Evolutionary conservation across 148 eudicot species (phyloP).

Genomic region (Rhododendron vialii): DNA sequence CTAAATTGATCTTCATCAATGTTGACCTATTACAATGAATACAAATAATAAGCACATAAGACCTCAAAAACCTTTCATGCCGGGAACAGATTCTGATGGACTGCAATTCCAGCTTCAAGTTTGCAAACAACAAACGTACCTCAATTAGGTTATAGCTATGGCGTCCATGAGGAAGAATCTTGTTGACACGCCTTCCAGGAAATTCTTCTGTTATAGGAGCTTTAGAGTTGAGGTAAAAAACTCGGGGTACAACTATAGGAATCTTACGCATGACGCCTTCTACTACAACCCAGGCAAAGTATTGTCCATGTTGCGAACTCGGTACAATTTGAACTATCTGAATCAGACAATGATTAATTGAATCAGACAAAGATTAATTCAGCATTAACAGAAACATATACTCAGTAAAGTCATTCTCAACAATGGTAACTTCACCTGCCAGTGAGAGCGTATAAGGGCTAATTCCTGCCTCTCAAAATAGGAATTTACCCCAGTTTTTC

Average conservation of each 20-base stretch:
- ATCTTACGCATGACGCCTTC: slow-evolving; percentile 77
- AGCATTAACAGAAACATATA: slow-evolving; percentile 14
- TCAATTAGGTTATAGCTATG: slow-evolving; percentile 74
- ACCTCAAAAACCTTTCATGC: slow-evolving; percentile 1
- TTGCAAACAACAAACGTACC: slow-evolving; percentile 33
- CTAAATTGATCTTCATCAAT: slow-evolving; percentile 77
- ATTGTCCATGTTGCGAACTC: slow-evolving; percentile 60
- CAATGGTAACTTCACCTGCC: slow-evolving; percentile 60
- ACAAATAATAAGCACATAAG: not conserved
- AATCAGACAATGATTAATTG: slow-evolving; percentile 11
- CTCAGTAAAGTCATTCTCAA: slow-evolving; percentile 4
- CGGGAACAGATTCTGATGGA: not conserved
- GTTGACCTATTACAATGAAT: slow-evolving; percentile 37
- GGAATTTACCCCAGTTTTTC: slow-evolving; percentile 65
- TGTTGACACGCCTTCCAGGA: slow-evolving; percentile 91
- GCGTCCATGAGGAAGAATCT: slow-evolving; percentile 92
- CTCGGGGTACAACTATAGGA: slow-evolving; percentile 72
- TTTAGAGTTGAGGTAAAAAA: slow-evolving; percentile 87
- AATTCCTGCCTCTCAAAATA: slow-evolving; percentile 83
- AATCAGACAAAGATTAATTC: not conserved
- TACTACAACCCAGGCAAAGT: slow-evolving; percentile 80
- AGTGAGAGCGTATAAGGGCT: slow-evolving; percentile 58
- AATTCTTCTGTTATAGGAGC: slow-evolving; percentile 89
- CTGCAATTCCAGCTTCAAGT: not conserved
- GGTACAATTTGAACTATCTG: slow-evolving; percentile 89